Evolutionary conservation across 371 early-diverging fungal species (phyloP), one percentile per base, ranked within the genome.

Genomic region (Mortierella sp.): DNA sequence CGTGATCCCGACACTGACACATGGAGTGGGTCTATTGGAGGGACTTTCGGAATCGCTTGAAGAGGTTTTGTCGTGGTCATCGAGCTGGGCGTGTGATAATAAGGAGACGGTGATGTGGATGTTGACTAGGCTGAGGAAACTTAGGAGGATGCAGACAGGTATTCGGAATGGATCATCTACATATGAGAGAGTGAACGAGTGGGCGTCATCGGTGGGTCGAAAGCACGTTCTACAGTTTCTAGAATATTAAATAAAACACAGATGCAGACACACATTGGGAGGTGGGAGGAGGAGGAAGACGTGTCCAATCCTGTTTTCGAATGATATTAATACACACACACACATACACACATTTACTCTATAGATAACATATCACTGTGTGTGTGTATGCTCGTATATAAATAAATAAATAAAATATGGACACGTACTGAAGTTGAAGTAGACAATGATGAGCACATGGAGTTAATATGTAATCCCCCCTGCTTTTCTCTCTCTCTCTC

Each of bases 11-110:
- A 66, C 60, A 4, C 21, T 72, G 19, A 41, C 22, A 5, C n/a
- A 53, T 53, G 66, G 72, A 1, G 7, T 71, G 32, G 72, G 50
- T 19, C 33, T 71, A 7, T 59, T 71, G 59, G 65, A 32, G 28
- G 64, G 43, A 32, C 32, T 70, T 33, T n/a, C 16, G 1, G 58
- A 58, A 19, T 55, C 70, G 3, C 41, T 63, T 28, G 70, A 63
- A 22, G 36, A 43, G 47, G 21, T 70, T 15, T 10, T 32, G 21
- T 22, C 48, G 38, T 22, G 32, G 38, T 22, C 59, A 24, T 45
- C 67, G 36, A 58, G 19, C 21, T 58, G 48, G 36, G 40, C 21
- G n/a, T 32, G 16, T 10, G 67, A 67, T 48, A 50, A 67, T 10
- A 38, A 36, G 28, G 50, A 43, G 48, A 67, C 67, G 32, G 11